Evolutionary conservation across 2,329 filamentous ascomycete genomes (phyloP).

Genomic region (Aspergillus intermedius): DNA sequence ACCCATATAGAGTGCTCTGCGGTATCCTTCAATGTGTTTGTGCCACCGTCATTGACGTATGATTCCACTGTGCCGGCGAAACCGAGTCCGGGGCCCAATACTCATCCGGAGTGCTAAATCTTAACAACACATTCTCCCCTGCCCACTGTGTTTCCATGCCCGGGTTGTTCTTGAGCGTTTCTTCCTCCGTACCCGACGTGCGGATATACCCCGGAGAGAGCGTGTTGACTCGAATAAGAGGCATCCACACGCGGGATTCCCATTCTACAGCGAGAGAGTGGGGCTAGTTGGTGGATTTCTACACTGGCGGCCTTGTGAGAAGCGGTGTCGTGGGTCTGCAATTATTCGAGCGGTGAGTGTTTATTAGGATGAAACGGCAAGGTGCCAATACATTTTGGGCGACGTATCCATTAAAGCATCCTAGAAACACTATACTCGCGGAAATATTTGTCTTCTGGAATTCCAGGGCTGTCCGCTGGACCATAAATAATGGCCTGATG

Average conservation of each 20-base stretch:
- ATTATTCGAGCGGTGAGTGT: not conserved
- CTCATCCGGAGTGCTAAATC: not conserved
- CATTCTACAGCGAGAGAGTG: not conserved
- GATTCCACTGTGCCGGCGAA: slow-evolving; percentile 58
- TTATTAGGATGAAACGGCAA: not conserved
- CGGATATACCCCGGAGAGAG: not conserved
- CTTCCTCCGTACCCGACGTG: not conserved
- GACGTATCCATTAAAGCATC: not conserved
- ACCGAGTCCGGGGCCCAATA: slow-evolving; percentile 49
- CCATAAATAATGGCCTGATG: not conserved
- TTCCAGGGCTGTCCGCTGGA: not conserved
- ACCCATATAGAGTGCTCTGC: slow-evolving; percentile 37
- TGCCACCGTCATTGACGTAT: slow-evolving; percentile 37
- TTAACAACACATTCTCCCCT: not conserved
- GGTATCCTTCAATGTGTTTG: slow-evolving; percentile 31
- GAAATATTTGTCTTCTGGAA: not conserved
- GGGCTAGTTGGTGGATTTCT: not conserved
- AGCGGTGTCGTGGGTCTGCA: not conserved
- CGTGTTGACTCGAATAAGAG: not conserved
- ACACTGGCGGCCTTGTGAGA: not conserved
- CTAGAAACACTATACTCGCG: not conserved
- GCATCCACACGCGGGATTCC: not conserved
- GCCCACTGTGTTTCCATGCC: not conserved
- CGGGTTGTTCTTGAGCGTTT: not conserved
- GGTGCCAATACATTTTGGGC: not conserved